phyloP scores from a whole-genome alignment of 192 early-diverging fungal species.

The Gamsiella multidivaricata region DNA sequence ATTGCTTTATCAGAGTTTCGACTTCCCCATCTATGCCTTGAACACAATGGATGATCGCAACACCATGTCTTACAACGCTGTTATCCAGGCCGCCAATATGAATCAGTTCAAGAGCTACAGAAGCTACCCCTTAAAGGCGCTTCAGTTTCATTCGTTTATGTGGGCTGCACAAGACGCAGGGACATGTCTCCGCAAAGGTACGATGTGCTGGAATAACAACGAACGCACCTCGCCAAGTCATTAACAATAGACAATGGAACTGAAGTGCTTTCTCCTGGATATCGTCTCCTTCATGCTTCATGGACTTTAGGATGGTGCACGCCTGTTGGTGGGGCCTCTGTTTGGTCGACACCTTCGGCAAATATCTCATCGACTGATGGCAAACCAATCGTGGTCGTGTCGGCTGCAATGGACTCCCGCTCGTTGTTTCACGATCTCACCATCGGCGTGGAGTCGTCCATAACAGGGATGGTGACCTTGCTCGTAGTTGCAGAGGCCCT shows the following conservation, averaged over 20 bases:
- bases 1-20: conserved; percentile 63
- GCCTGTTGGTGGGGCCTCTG: conserved; percentile 73
- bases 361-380: conserved; percentile 63
- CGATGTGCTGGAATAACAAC: not conserved
- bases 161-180: conserved; percentile 71
- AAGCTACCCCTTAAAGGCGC: conserved; percentile 72
- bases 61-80: conserved; percentile 49
- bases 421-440: conserved; percentile 75
- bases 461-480: conserved; percentile 71
- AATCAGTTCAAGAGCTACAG: conserved; percentile 54
- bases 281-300: not conserved
- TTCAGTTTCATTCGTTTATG: conserved; percentile 81
- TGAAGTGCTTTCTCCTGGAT: not conserved
- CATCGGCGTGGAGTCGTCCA: conserved; percentile 63
- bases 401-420: conserved; percentile 71
- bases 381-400: conserved; percentile 76
- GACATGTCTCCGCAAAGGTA: conserved; percentile 78
- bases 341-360: conserved; percentile 73
- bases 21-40: conserved; percentile 76
- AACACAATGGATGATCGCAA: conserved; percentile 51
- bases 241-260: not conserved
- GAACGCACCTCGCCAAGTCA: no score
- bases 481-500: conserved; percentile 79
- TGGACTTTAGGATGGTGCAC: conserved; percentile 65
- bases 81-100: conserved; percentile 54